These are phyloP conservation scores for Phytophthora chlamydospora DNA, from an alignment of 352 stramenopile species.

Conservation along the genomic window DNA sequence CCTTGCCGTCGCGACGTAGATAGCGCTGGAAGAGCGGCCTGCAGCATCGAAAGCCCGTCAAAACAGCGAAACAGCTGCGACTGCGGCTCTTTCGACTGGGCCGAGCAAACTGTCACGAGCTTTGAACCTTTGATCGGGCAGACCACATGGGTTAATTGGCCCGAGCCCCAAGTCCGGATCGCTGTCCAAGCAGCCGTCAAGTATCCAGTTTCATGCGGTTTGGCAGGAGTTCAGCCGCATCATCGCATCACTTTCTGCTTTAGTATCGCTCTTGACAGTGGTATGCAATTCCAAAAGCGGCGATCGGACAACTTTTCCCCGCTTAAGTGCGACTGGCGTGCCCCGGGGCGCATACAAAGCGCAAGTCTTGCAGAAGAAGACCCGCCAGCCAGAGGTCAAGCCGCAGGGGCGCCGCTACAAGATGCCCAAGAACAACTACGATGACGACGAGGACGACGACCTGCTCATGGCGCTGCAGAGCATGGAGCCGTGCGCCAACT, in stretches of 20 bases:
- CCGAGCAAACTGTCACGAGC: slow-evolving; percentile 10
- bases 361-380: slow-evolving; percentile 27
- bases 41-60: slow-evolving; percentile 7
- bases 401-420: slow-evolving; percentile 5
- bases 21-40: slow-evolving; percentile 23
- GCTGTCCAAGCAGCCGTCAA: background rate
- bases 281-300: slow-evolving; percentile 12
- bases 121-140: slow-evolving; percentile 1
- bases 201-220: slow-evolving; percentile 33
- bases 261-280: background rate
- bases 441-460: slow-evolving; percentile 88
- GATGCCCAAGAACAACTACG: slow-evolving; percentile 79
- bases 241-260: too few relatives aligned
- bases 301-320: slow-evolving; percentile 31
- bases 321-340: slow-evolving; percentile 2
- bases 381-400: slow-evolving; percentile 36
- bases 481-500: slow-evolving; percentile 89
- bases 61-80: slow-evolving; percentile 27
- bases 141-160: background rate
- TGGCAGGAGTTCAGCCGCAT: slow-evolving; percentile 5
- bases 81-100: slow-evolving; percentile 7
- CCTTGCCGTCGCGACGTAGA: background rate
- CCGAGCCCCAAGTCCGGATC: background rate
- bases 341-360: slow-evolving; percentile 24
- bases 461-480: slow-evolving; percentile 85